These are phyloP conservation scores for Botrytis aclada DNA, from an alignment of 2,329 filamentous ascomycete genomes.

Conservation along the genomic window DNA sequence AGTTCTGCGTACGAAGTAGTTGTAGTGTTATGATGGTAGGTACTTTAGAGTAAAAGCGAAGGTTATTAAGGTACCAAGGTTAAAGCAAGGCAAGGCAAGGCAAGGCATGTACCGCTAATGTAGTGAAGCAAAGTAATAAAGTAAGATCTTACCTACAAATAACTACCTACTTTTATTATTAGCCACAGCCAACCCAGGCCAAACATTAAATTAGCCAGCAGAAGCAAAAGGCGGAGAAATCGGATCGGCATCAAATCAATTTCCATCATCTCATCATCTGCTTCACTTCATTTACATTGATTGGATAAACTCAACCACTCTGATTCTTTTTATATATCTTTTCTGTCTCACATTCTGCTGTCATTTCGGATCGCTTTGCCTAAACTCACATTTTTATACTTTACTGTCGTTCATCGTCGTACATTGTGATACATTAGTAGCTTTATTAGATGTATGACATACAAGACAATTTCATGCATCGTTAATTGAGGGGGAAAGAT, in stretches of 20 bases:
- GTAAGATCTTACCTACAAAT: not conserved
- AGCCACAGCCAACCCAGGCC: not conserved
- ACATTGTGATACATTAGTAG: conserved; percentile 2
- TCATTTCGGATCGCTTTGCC: conserved; percentile 4
- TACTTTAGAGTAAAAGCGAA: not conserved
- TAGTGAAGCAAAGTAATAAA: not conserved
- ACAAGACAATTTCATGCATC: not conserved
- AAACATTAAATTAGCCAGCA: not conserved
- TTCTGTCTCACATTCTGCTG: conserved; percentile 9
- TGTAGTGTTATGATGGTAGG: not conserved
- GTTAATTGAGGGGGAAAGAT: not conserved
- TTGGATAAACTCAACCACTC: not conserved
- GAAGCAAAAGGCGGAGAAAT: not conserved
- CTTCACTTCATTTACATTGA: not conserved
- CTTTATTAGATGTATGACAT: conserved; percentile 4
- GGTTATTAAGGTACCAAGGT: not conserved
- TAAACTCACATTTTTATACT: not conserved
- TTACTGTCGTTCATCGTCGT: not conserved
- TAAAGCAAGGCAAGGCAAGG: not conserved
- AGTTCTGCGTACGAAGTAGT: not conserved
- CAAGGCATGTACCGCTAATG: not conserved
- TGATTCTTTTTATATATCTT: not conserved
- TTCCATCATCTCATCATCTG: conserved; percentile 11
- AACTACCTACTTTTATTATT: not conserved
- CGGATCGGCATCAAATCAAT: conserved; percentile 10